These are phyloP conservation scores for Vanrija pseudolonga DNA, from an alignment of 1,284 basidiomycete genomes.

Conservation along the genomic window DNA sequence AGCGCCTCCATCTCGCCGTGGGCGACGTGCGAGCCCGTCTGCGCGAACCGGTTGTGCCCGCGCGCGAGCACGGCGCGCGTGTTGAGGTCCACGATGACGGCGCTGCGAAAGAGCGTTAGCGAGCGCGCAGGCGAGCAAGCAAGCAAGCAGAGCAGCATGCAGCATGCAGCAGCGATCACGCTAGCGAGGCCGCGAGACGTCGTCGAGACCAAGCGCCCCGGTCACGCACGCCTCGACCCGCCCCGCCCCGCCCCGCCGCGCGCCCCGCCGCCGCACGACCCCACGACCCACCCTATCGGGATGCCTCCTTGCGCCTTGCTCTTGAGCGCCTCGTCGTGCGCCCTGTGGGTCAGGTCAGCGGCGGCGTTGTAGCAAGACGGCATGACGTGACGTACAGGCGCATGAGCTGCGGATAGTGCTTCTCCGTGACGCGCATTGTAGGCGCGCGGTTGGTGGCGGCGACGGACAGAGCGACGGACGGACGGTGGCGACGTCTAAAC, in stretches of 20 bases:
- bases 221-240: not conserved
- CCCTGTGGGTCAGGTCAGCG: slow-evolving; percentile 13
- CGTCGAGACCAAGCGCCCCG: too few species aligned
- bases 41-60: slow-evolving; percentile 33
- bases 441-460: too few species aligned
- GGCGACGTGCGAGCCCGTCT: slow-evolving; percentile 22
- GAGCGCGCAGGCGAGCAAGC: too few species aligned
- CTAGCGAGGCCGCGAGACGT: too few species aligned
- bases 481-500: too few species aligned
- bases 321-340: slow-evolving; percentile 30
- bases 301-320: slow-evolving; percentile 30
- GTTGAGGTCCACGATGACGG: slow-evolving; percentile 32
- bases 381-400: slow-evolving; percentile 15
- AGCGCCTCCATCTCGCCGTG: slow-evolving; percentile 35
- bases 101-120: slow-evolving; percentile 9
- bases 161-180: too few species aligned
- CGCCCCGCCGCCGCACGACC: not conserved
- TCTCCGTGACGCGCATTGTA: slow-evolving; percentile 13
- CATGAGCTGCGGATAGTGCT: slow-evolving; percentile 28
- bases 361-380: too few species aligned
- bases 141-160: too few species aligned
- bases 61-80: slow-evolving; percentile 26
- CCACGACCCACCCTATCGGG: slow-evolving; percentile 30
- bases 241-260: not conserved
- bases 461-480: too few species aligned